phyloP scores from a whole-genome alignment of 176 grass and related monocot genomes.

The Hsuehochloa calcarea region DNA sequence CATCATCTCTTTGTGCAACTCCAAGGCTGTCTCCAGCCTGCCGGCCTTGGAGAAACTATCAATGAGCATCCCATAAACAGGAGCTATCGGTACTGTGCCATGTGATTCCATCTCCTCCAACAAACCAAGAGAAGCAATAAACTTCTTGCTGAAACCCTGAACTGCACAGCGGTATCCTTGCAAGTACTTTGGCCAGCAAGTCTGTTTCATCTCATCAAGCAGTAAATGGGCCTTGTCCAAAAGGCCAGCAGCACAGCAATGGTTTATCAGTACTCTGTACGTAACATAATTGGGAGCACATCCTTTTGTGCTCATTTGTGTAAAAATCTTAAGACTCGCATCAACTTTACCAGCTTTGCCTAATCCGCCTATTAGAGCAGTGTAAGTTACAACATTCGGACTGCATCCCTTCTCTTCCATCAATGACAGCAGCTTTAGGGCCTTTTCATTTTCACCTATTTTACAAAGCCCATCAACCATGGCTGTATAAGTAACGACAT shows the following conservation, averaged over 20 bases:
- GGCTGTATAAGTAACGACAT: constrained; percentile 93
- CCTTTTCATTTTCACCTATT: constrained; percentile 76
- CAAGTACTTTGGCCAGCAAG: constrained; percentile 82
- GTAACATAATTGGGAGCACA: constrained; percentile 95
- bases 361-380: constrained; percentile 86
- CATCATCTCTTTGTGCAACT: constrained; percentile 81
- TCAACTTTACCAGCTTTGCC: constrained; percentile 77
- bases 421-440: constrained; percentile 64
- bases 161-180: constrained; percentile 49
- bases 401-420: constrained; percentile 88
- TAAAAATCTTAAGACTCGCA: constrained; percentile 67
- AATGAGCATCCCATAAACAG: constrained; percentile 73
- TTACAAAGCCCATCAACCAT: constrained; percentile 94
- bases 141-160: constrained; percentile 85
- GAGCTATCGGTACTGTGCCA: constrained; percentile 54
- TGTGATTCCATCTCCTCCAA: constrained; percentile 68
- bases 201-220: constrained; percentile 95
- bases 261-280: constrained; percentile 78
- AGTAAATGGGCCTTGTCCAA: constrained; percentile 70
- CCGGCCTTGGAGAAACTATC: constrained; percentile 81
- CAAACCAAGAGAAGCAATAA: constrained; percentile 64
- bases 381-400: constrained; percentile 96
- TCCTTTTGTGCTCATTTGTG: constrained; percentile 67
- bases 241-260: constrained; percentile 81
- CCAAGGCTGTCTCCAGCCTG: constrained; percentile 70